phyloP scores from a whole-genome alignment of 257 asterid genomes.

The Knoxia roxburghii region DNA sequence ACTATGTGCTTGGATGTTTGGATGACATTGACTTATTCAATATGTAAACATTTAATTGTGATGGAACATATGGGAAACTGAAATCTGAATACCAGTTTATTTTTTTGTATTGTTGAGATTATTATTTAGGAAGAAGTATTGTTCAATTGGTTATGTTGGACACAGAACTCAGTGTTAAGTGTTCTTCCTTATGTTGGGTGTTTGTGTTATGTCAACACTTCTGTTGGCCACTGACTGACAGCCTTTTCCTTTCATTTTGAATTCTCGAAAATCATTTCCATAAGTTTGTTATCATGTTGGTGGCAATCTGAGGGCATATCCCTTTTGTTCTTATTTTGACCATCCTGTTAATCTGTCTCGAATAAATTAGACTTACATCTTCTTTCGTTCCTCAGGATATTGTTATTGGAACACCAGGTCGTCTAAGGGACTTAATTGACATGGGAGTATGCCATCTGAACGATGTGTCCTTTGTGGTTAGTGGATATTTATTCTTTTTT shows the following conservation, averaged over 20 bases:
- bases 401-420: conserved; percentile 99
- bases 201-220: neutral
- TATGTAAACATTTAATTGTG: neutral
- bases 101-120: neutral
- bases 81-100: neutral
- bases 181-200: too few relatives aligned
- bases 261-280: neutral
- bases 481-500: conserved; percentile 19
- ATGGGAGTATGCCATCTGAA: conserved; percentile 68
- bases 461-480: conserved; percentile 91
- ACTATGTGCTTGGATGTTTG: neutral
- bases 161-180: neutral
- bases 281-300: neutral
- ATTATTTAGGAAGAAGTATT: neutral
- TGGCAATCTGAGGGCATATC: neutral
- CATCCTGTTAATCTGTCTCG: neutral
- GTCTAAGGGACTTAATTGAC: conserved; percentile 86
- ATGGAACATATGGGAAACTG: neutral
- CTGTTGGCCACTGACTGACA: neutral
- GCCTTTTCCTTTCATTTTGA: neutral
- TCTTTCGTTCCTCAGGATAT: conserved; percentile 53
- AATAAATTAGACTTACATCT: conserved; percentile 1
- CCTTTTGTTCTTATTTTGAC: neutral
- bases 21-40: neutral
- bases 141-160: neutral